These are phyloP conservation scores for Lagerstroemia speciosa DNA, from an alignment of 345 rosid species.

Conservation along the genomic window DNA sequence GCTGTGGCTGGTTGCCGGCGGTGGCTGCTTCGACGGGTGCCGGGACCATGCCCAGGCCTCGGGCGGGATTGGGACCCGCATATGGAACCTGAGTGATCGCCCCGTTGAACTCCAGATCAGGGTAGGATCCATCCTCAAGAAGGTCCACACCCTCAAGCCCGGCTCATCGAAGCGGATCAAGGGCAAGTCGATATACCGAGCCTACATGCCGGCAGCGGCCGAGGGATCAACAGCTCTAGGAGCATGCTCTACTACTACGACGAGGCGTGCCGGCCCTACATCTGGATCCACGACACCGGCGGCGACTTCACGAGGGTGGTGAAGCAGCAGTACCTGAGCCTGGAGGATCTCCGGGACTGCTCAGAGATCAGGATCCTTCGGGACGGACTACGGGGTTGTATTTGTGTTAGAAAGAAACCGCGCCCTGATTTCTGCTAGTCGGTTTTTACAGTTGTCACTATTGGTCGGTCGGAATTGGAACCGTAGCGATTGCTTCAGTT, in stretches of 20 bases:
- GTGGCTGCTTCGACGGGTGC: slow-evolving; percentile 71
- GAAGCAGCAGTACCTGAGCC: slow-evolving; percentile 82
- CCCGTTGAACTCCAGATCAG: slow-evolving; percentile 70
- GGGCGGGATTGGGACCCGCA: slow-evolving; percentile 47
- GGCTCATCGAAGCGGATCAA: slow-evolving; percentile 68
- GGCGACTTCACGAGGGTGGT: slow-evolving; percentile 72
- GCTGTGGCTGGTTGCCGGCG: slow-evolving; percentile 23
- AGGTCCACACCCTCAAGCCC: slow-evolving; percentile 70
- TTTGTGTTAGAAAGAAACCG: slow-evolving; percentile 64
- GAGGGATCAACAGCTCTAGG: slow-evolving; percentile 36
- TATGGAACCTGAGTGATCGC: slow-evolving; percentile 70
- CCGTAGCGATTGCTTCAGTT: not conserved
- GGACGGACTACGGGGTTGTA: slow-evolving; percentile 65
- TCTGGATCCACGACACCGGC: slow-evolving; percentile 72
- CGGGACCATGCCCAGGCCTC: slow-evolving; percentile 40
- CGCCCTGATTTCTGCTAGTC: slow-evolving; percentile 55
- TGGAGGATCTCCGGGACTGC: slow-evolving; percentile 68
- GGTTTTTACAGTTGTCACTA: not conserved
- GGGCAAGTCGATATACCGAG: slow-evolving; percentile 67
- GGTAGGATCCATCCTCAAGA: slow-evolving; percentile 72
- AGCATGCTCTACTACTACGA: slow-evolving; percentile 62
- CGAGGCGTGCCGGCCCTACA: slow-evolving; percentile 68
- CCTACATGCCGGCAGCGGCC: slow-evolving; percentile 36
- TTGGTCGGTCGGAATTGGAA: not conserved
- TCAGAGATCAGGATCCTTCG: slow-evolving; percentile 70